These are phyloP conservation scores for Hysterangium stoloniferum DNA, from an alignment of 768 basidiomycete species.

Conservation along the genomic window DNA sequence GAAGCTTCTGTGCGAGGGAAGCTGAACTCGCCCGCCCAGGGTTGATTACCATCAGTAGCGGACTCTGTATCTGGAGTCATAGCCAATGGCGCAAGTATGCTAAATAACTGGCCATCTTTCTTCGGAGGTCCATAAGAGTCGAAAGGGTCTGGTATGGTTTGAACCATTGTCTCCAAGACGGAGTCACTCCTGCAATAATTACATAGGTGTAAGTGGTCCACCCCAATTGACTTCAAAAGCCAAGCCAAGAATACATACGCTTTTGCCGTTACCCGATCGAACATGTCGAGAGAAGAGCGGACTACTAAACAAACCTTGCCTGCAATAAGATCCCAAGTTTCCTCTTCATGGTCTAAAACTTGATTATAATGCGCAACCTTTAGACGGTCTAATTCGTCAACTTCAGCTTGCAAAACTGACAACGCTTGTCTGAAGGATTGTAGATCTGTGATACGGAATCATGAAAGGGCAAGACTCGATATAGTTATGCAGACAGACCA, in stretches of 20 bases:
- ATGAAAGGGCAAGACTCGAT: constrained; percentile 9
- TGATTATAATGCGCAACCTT: constrained; percentile 77
- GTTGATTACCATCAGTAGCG: background rate
- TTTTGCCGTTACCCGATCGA: constrained; percentile 80
- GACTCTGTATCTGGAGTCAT: constrained; percentile 25
- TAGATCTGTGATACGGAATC: constrained; percentile 56
- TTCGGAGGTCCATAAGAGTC: constrained; percentile 86
- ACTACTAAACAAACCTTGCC: constrained; percentile 74
- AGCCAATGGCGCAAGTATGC: constrained; percentile 80
- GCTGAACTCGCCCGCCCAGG: background rate
- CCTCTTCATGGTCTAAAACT: constrained; percentile 87
- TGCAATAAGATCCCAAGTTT: constrained; percentile 91
- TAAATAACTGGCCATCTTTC: constrained; percentile 87
- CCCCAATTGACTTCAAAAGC: background rate
- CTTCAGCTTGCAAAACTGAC: constrained; percentile 73
- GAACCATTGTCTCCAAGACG: constrained; percentile 83
- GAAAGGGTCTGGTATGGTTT: constrained; percentile 86
- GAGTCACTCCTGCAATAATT: constrained; percentile 63
- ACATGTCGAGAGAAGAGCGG: constrained; percentile 86
- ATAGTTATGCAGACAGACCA: constrained; percentile 41
- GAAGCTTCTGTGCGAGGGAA: background rate
- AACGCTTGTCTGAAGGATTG: constrained; percentile 84
- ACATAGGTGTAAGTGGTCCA: constrained; percentile 12
- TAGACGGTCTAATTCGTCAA: constrained; percentile 84
- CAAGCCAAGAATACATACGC: constrained; percentile 57